These are phyloP conservation scores for Telopea speciosissima DNA, from an alignment of 177 flowering plant species.

Conservation along the genomic window DNA sequence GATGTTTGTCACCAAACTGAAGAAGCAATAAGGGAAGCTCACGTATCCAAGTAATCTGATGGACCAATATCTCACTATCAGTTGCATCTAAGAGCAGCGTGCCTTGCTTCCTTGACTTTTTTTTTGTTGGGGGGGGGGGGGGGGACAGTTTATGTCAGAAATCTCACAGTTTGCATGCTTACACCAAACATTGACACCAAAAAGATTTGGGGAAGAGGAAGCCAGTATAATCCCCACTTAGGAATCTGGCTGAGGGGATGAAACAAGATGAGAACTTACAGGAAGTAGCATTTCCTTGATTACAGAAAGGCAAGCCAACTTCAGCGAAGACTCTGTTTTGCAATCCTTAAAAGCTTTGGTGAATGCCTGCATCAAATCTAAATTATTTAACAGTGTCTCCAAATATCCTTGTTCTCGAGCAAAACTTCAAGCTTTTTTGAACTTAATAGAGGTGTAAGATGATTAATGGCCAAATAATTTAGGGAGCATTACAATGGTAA, in stretches of 20 bases:
- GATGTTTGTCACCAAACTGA: constrained; percentile 46
- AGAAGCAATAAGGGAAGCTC: constrained; percentile 56
- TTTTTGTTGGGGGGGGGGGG: too few relatives aligned
- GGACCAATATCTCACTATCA: constrained; percentile 34
- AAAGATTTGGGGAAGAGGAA: constrained; percentile 2
- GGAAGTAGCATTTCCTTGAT: constrained; percentile 69
- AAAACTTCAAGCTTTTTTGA: neutral
- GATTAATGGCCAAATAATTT: neutral
- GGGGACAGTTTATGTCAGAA: neutral
- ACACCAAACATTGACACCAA: neutral
- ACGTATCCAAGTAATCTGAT: constrained; percentile 54
- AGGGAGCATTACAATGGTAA: neutral
- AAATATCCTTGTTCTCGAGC: neutral
- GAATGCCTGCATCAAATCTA: constrained; percentile 56
- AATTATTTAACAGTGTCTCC: neutral
- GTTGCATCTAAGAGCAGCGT: constrained; percentile 25
- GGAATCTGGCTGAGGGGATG: neutral
- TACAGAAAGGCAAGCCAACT: constrained; percentile 56
- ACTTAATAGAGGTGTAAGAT: neutral
- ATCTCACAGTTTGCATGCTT: neutral
- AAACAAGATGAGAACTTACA: constrained; percentile 37
- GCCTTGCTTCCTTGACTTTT: constrained; percentile 29
- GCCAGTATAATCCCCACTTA: neutral
- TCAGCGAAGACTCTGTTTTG: constrained; percentile 53
- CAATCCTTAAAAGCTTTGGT: constrained; percentile 52